These are phyloP conservation scores for Allomyces arbusculus DNA, from an alignment of 192 early-diverging fungal genomes.

Conservation along the genomic window DNA sequence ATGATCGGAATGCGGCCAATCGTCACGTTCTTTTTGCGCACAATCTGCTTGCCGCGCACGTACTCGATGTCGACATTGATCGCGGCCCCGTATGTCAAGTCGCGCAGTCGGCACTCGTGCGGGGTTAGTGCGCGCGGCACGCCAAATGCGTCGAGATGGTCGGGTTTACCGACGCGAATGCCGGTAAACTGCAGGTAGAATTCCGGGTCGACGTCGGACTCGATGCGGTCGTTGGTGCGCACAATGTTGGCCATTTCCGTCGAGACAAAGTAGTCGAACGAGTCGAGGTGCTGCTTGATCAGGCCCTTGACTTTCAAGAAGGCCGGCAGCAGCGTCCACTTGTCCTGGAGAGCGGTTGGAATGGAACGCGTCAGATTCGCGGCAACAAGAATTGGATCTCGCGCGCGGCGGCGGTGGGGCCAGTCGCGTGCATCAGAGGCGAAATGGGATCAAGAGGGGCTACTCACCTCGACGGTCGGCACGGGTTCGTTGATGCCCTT, in stretches of 20 bases:
- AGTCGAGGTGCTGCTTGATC: constrained; percentile 97
- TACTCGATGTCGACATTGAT: constrained; percentile 90
- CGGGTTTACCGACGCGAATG: constrained; percentile 65
- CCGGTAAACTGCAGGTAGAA: constrained; percentile 85
- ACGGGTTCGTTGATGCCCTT: background rate
- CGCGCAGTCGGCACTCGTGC: constrained; percentile 87
- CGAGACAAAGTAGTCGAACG: constrained; percentile 96
- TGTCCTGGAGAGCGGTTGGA: constrained; percentile 40
- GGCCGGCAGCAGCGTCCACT: constrained; percentile 92
- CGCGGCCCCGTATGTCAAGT: constrained; percentile 82
- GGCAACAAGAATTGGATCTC: background rate
- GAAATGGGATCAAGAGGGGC: background rate
- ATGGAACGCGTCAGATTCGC: background rate
- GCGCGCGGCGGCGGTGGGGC: too few species aligned
- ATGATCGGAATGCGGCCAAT: constrained; percentile 94
- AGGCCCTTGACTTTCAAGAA: constrained; percentile 93
- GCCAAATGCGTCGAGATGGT: constrained; percentile 49
- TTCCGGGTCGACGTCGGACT: constrained; percentile 76
- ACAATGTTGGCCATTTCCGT: constrained; percentile 87
- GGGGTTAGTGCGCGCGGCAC: constrained; percentile 63
- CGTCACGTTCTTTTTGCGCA: constrained; percentile 56
- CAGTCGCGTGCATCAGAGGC: background rate
- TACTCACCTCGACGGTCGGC: background rate
- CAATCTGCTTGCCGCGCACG: constrained; percentile 53
- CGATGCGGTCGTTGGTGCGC: constrained; percentile 70